Evolutionary conservation across 2,329 filamentous ascomycete species (phyloP), one percentile per base, ranked within the genome.

Genomic region (Calycina marina): DNA sequence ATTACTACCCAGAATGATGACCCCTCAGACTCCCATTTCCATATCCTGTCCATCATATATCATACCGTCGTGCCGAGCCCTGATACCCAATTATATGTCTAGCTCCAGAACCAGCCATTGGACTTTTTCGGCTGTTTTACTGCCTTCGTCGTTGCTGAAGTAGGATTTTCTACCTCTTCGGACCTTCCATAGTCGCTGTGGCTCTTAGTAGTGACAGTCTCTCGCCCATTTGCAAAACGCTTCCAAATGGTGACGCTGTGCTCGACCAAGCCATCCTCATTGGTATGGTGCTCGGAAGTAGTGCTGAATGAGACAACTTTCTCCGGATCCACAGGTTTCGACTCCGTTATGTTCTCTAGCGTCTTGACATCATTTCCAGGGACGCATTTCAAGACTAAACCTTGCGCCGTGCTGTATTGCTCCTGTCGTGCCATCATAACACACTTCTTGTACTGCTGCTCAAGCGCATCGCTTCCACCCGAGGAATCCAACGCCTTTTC

Each of bases 91-190:
- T 16, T n/a, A 24, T 10, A 24, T 28, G n/a, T 17, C 43, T 27
- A 49, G 34, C 45, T 48, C 46, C 46, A 48, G 28, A 48, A 48
- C 46, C 46, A 48, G 3, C 44, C 43, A 6, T 16, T 16, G 6
- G 6, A 12, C 6, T 26, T 13, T 20, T 40, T 40, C n/a, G n/a
- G n/a, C n/a, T n/a, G n/a, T 8, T 41, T 43, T 24, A 34, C 26
- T 15, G 18, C 13, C 25, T 32, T 32, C 13, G 32, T 40, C 10
- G 29, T 24, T 17, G 30, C 31, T 11, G 32, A 8, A 10, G 12
- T 34, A 11, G 18, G 20, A 11, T 17, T 18, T 4, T 16, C 14
- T 12, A 17, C n/a, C 14, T 32, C 16, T 15, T 36, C 35, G n/a
- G 36, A n/a, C 9, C 35, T 11, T 2, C 36, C 24, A 3, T 43